Evolutionary conservation across 352 stramenopile genomes (phyloP), one percentile per base, ranked within the genome.

Genomic region (Pythium chondricola): DNA sequence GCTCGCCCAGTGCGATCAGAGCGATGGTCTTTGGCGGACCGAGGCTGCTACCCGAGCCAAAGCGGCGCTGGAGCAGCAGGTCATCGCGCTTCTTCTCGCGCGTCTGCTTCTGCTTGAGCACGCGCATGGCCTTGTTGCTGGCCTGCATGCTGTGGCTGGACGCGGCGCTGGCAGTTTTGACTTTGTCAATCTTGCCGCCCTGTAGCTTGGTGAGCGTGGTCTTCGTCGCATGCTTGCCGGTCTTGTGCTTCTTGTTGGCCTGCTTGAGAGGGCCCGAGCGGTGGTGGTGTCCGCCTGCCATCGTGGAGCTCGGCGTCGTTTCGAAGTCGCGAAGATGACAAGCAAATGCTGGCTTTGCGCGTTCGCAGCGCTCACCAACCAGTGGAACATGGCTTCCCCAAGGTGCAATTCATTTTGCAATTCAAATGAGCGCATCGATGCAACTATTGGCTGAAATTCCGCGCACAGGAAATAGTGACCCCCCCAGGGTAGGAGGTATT

Each of bases 231-330:
- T 94, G 80, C 20, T 71, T 72, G 0, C 83, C 83, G 16, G 62
- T 76, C 69, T 96, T 96, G 72, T 96, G 87, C 71, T 95, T 93
- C 66, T 94, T 94, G 71, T 96, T 96, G 33, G 71, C 74, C 69
- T 96, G 87, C 69, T 95, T 95, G 21, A 96, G 74, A 63, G 82
- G 74, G 38, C 84, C 85, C 32, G 83, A 82, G 43, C 87, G 84
- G 47, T 96, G 87, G 70, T 91, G 83, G 48, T 91, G 78, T 30
- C 49, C 33, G 54, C 68, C 73, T 63, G 65, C 60, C 76, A 87
- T 90, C 44, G 8, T 65, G 21, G 32, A 25, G 24, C 39, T 22
- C 16, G 39, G 44, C 46, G 48, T 32, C 49, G 49, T 44, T 50
- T 50, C 22, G 20, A 22, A 9, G n/a, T 25, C 37, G 9, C 41